Evolutionary conservation across 352 stramenopile species (phyloP).

Genomic region (Phytophthora vignae): DNA sequence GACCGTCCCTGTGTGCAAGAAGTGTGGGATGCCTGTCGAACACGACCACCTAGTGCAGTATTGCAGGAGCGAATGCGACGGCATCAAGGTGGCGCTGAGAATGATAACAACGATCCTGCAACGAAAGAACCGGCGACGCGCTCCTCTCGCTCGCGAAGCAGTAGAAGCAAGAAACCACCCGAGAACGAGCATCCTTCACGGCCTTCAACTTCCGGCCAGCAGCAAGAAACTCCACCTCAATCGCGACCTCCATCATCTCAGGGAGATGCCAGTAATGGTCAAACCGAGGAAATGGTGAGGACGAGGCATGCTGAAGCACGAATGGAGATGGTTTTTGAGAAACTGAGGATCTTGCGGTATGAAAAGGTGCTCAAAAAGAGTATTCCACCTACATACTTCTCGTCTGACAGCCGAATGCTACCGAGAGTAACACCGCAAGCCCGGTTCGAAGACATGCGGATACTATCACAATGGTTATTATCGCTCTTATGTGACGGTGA

Average conservation of each 20-base stretch:
- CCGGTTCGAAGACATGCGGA: constrained; percentile 59
- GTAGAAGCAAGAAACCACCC: constrained; percentile 22
- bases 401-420: constrained; percentile 29
- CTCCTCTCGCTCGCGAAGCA: constrained; percentile 16
- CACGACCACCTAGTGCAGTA: constrained; percentile 42
- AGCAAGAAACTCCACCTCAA: constrained; percentile 34
- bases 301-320: constrained; percentile 44
- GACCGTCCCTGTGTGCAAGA: constrained; percentile 71
- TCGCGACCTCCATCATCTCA: constrained; percentile 51
- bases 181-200: constrained; percentile 25
- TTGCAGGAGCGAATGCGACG: constrained; percentile 37
- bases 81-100: constrained; percentile 24
- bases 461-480: constrained; percentile 57
- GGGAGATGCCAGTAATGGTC: constrained; percentile 4
- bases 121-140: constrained; percentile 12
- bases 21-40: constrained; percentile 67
- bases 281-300: constrained; percentile 35
- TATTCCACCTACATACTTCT: constrained; percentile 63
- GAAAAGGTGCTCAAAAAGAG: constrained; percentile 48
- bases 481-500: constrained; percentile 36
- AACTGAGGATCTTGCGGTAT: constrained; percentile 60
- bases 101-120: constrained; percentile 33
- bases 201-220: constrained; percentile 33
- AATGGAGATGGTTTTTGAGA: constrained; percentile 83
- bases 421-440: constrained; percentile 34